phyloP scores from a whole-genome alignment of 1,284 basidiomycete genomes.

The Irpex lacteus region DNA sequence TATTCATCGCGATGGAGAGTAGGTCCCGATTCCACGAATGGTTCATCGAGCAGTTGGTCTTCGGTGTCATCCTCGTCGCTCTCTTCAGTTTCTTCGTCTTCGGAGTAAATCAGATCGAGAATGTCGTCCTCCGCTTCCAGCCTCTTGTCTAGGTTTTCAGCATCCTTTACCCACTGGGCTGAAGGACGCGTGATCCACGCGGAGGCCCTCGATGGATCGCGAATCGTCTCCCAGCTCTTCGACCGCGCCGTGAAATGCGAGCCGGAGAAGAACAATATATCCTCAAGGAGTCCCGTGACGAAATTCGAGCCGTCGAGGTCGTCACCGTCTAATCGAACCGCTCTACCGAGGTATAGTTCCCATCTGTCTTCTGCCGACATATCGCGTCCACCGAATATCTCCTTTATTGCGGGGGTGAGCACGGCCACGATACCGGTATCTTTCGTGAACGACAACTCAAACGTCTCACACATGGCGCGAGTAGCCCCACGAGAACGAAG shows the following conservation, averaged over 20 bases:
- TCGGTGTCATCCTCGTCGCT: not conserved
- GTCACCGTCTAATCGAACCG: constrained; percentile 29
- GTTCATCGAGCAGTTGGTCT: not conserved
- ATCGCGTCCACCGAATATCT: constrained; percentile 26
- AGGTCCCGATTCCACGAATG: not conserved
- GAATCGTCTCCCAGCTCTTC: not conserved
- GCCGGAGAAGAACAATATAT: constrained; percentile 23
- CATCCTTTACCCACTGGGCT: not conserved
- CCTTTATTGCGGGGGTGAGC: constrained; percentile 29
- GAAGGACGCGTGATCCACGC: not conserved
- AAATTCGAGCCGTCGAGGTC: constrained; percentile 34
- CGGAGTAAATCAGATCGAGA: not conserved
- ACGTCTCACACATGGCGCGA: constrained; percentile 33
- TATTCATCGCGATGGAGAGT: not conserved
- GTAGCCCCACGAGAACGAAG: constrained; percentile 32
- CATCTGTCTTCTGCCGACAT: constrained; percentile 32
- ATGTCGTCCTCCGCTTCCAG: not conserved
- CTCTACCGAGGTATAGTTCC: constrained; percentile 34
- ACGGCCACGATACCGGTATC: constrained; percentile 32
- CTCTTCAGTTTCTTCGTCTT: not conserved
- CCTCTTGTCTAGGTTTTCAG: not conserved
- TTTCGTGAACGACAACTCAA: constrained; percentile 26
- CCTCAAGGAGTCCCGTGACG: constrained; percentile 33
- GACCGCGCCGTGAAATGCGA: not conserved
- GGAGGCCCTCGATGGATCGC: not conserved